Conservation (phyloP, 23 red algal genomes). For the Gracilaria vermiculophylla region DNA sequence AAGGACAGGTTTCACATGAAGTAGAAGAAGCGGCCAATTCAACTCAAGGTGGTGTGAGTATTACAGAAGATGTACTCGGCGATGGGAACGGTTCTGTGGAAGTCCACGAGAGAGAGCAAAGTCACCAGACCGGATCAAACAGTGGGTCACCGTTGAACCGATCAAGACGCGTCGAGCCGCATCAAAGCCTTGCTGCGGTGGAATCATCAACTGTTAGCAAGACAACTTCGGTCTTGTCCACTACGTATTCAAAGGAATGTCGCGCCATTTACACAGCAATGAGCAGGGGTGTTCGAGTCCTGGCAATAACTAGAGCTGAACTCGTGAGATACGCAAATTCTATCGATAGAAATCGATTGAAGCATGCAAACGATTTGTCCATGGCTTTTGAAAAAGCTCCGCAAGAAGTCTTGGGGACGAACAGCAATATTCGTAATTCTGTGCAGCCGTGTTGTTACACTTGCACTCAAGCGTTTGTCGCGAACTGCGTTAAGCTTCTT, state of each 20-base stretch:
- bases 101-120: conserved; percentile 41
- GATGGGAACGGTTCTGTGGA: conserved; percentile 56
- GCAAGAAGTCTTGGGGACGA: not conserved
- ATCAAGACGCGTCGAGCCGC: not conserved
- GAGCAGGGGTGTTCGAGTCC: conserved; percentile 50
- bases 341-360: conserved; percentile 27
- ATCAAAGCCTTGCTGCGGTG: not conserved
- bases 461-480: conserved; percentile 65
- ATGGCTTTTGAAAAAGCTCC: not conserved
- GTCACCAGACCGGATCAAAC: conserved; percentile 27
- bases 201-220: conserved; percentile 21
- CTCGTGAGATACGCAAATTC: conserved; percentile 58
- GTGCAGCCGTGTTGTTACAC: conserved; percentile 45
- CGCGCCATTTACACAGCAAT: conserved; percentile 27
- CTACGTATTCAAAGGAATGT: conserved; percentile 46
- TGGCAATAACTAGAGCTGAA: conserved; percentile 43
- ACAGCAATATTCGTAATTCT: not conserved
- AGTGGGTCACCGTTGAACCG: conserved; percentile 45
- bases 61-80: conserved; percentile 35
- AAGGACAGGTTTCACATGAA: conserved; percentile 56
- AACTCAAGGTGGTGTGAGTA: conserved; percentile 51
- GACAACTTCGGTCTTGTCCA: conserved; percentile 38
- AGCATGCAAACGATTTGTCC: conserved; percentile 39
- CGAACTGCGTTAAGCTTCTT: conserved; percentile 28
- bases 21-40: conserved; percentile 55